Evolutionary conservation across 495 filamentous ascomycete genomes (phyloP).

Genomic region (Neurospora sp.): DNA sequence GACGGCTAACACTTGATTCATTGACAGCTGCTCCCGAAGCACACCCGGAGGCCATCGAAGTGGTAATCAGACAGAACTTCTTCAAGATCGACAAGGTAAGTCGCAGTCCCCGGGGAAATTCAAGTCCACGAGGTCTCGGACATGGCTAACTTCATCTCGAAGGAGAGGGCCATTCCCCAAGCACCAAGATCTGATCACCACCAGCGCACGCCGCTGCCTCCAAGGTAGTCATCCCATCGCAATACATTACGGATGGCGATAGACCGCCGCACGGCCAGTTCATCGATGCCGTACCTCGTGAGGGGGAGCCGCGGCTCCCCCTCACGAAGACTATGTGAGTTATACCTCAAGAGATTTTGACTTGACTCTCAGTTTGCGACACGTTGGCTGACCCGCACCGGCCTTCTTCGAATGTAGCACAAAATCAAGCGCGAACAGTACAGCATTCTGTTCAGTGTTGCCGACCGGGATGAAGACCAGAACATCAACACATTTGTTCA

Average conservation of each 20-base stretch:
- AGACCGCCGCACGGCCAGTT: slow-evolving; percentile 43
- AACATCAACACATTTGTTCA: no score
- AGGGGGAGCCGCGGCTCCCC: no score
- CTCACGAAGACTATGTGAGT: slow-evolving; percentile 82
- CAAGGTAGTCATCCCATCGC: no score
- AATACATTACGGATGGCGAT: no score
- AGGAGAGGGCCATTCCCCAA: background rate
- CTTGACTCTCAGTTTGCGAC: slow-evolving; percentile 10
- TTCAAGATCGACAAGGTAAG: background rate
- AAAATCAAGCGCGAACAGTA: no score
- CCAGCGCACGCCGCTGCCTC: background rate
- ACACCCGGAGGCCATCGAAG: background rate
- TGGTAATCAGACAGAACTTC: background rate
- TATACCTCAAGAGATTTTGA: background rate
- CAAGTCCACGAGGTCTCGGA: background rate
- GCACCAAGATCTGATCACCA: background rate
- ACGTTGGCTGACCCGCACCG: slow-evolving; percentile 10
- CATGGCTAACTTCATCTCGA: background rate
- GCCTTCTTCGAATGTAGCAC: slow-evolving; percentile 49
- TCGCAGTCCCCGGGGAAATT: background rate
- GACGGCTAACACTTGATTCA: background rate
- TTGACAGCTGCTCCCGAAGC: background rate
- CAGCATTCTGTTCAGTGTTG: no score
- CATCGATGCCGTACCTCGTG: no score
- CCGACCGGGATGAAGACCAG: no score